Conservation (phyloP, 2,329 filamentous ascomycete species). For the Ascochyta clinopodiicola region DNA sequence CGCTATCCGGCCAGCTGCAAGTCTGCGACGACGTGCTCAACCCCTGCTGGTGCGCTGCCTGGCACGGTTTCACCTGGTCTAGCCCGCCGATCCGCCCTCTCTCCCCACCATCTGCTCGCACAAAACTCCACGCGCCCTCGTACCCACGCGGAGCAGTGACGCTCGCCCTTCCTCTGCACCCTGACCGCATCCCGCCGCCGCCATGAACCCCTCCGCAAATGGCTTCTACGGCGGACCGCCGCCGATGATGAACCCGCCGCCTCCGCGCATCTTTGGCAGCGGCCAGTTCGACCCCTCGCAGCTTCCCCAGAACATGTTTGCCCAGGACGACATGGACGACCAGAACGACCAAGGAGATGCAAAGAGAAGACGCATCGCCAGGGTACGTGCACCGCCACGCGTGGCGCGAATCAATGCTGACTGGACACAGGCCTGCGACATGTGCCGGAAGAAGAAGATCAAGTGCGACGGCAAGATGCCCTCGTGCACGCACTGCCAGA, state of each 20-base stretch:
- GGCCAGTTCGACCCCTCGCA: conserved; percentile 47
- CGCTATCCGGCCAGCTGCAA: conserved; percentile 31
- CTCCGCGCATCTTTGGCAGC: conserved; percentile 50
- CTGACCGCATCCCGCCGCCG: conserved; percentile 1
- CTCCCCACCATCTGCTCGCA: conserved; percentile 8
- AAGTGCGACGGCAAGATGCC: conserved; percentile 98
- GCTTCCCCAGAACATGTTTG: conserved; percentile 46
- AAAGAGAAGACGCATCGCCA: conserved; percentile 86
- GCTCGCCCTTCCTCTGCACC: conserved; percentile 5
- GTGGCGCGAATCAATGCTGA: conserved; percentile 25
- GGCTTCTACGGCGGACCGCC: conserved; percentile 46
- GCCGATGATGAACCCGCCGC: conserved; percentile 48
- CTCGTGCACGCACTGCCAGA: conserved; percentile 92
- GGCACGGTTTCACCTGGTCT: conserved; percentile 41
- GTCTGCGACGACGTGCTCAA: conserved; percentile 37
- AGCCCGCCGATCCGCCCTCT: conserved; percentile 24
- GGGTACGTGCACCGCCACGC: conserved; percentile 60
- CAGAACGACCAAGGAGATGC: conserved; percentile 71
- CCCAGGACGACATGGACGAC: conserved; percentile 60
- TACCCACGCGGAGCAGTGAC: conserved; percentile 22
- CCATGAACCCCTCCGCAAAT: conserved; percentile 44
- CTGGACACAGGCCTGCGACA: conserved; percentile 77
- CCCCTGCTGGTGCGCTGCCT: conserved; percentile 28
- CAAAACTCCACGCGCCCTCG: conserved; percentile 33
- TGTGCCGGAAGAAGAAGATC: conserved; percentile 96